A percentile compares a stretch with the other conserved stretches of the same genome.
These are phyloP conservation scores for Sarocladiaceae sp. DNA, from an alignment of 2,329 filamentous ascomycete genomes.

Conservation along the genomic window DNA sequence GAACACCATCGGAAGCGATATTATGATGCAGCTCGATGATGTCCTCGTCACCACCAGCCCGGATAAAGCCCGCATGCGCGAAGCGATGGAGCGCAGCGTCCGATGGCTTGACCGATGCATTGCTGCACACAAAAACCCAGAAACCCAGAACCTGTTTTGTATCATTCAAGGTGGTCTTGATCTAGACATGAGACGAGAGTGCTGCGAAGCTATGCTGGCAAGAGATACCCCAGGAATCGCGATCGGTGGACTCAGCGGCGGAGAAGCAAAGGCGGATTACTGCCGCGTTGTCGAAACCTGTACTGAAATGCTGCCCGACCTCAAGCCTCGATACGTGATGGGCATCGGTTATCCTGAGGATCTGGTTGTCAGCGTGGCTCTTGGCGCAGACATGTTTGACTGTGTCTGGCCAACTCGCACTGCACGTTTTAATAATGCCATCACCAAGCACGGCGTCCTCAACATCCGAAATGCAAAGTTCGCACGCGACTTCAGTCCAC, in stretches of 20 bases:
- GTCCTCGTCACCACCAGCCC: slow-evolving; percentile 95
- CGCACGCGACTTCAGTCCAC: slow-evolving; percentile 73
- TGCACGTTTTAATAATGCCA: slow-evolving; percentile 90
- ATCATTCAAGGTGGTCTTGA: slow-evolving; percentile 97
- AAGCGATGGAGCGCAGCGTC: slow-evolving; percentile 92
- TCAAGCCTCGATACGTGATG: slow-evolving; percentile 99
- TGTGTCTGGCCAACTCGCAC: slow-evolving; percentile 98
- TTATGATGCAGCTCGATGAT: slow-evolving; percentile 99
- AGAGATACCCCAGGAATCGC: slow-evolving; percentile 93
- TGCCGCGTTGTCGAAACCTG: slow-evolving; percentile 87
- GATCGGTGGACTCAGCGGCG: slow-evolving; percentile 90
- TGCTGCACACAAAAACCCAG: slow-evolving; percentile 77
- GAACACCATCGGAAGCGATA: slow-evolving; percentile 96
- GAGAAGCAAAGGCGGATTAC: slow-evolving; percentile 90
- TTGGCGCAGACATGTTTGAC: slow-evolving; percentile 99
- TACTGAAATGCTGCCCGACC: slow-evolving; percentile 76
- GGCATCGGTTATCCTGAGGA: slow-evolving; percentile 97
- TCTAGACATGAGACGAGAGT: slow-evolving; percentile 77
- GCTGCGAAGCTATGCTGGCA: slow-evolving; percentile 81
- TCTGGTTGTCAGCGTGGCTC: slow-evolving; percentile 83
- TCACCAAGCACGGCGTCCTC: slow-evolving; percentile 76
- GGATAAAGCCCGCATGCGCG: slow-evolving; percentile 79
- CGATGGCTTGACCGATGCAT: slow-evolving; percentile 97
- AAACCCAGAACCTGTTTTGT: slow-evolving; percentile 90
- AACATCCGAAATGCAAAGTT: slow-evolving; percentile 77